phyloP scores from a whole-genome alignment of 257 asterid genomes.

The Craterostigma plantagineum region DNA sequence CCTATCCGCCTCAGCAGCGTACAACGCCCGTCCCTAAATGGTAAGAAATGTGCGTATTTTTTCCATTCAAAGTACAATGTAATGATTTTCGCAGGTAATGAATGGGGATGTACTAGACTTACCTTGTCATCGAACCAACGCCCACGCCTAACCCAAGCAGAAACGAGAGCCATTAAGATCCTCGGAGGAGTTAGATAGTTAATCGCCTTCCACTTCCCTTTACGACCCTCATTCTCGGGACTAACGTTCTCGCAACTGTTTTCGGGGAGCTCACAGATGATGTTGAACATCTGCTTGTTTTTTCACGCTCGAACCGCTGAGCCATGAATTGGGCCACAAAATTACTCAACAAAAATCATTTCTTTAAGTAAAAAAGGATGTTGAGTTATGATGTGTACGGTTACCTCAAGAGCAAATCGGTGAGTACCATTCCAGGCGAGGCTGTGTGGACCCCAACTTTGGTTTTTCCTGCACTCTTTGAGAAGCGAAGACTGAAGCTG shows the following conservation, averaged over 20 bases:
- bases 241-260: slow-evolving; percentile 91
- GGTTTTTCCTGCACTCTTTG: slow-evolving; percentile 55
- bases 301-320: slow-evolving; percentile 92
- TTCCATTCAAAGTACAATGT: background rate
- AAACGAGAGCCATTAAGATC: slow-evolving; percentile 78
- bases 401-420: slow-evolving; percentile 83
- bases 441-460: slow-evolving; percentile 96
- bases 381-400: slow-evolving; percentile 6
- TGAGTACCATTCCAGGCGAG: slow-evolving; percentile 98
- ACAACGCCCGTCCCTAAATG: slow-evolving; percentile 80
- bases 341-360: too few relatives aligned
- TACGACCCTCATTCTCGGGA: slow-evolving; percentile 92
- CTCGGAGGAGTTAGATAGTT: slow-evolving; percentile 95
- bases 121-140: slow-evolving; percentile 99
- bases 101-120: slow-evolving; percentile 9
- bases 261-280: slow-evolving; percentile 96
- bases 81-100: too few relatives aligned
- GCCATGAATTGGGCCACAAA: too few relatives aligned
- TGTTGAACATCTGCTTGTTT: slow-evolving; percentile 93
- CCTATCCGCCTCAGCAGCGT: slow-evolving; percentile 95
- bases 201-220: slow-evolving; percentile 91
- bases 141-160: slow-evolving; percentile 89
- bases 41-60: background rate
- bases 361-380: background rate
- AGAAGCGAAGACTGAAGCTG: slow-evolving; percentile 92